Conservation (phyloP, 2,329 filamentous ascomycete species). For the Lithohypha guttulata region DNA sequence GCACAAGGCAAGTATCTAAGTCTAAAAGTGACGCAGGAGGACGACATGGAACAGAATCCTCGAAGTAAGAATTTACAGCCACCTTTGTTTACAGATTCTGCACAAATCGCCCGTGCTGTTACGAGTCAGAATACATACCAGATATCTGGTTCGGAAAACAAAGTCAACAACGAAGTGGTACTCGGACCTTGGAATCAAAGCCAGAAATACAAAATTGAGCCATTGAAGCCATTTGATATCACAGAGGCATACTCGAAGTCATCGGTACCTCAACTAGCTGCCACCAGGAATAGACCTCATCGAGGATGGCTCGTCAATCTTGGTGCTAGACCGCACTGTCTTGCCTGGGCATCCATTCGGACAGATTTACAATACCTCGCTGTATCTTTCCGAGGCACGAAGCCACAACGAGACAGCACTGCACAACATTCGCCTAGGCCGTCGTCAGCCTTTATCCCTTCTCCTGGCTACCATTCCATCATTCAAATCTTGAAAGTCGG, state of each 20-base stretch:
- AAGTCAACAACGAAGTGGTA: conserved; percentile 35
- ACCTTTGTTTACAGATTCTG: too few relatives aligned
- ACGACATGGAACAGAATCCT: too few relatives aligned
- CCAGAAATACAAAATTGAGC: conserved; percentile 31
- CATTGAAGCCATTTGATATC: conserved; percentile 31
- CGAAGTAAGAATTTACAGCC: too few relatives aligned
- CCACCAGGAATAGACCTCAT: conserved; percentile 17
- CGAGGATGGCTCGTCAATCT: conserved; percentile 48
- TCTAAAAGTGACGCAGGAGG: not conserved
- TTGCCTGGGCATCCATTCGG: conserved; percentile 36
- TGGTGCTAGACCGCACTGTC: conserved; percentile 42
- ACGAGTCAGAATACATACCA: too few relatives aligned
- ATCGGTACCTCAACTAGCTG: not conserved
- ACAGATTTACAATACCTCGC: conserved; percentile 47
- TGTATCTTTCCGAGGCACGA: conserved; percentile 32
- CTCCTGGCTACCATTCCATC: conserved; percentile 37
- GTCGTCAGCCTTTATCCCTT: conserved; percentile 42
- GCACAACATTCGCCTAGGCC: conserved; percentile 24
- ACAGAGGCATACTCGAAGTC: conserved; percentile 31
- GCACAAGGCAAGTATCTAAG: conserved; percentile 1
- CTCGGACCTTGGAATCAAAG: conserved; percentile 41
- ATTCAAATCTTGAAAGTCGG: conserved; percentile 46
- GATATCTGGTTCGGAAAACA: too few relatives aligned
- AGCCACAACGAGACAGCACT: conserved; percentile 27
- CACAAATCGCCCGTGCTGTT: too few relatives aligned